Conservation (phyloP, 352 stramenopile species). For the Phytophthora citrophthora region DNA sequence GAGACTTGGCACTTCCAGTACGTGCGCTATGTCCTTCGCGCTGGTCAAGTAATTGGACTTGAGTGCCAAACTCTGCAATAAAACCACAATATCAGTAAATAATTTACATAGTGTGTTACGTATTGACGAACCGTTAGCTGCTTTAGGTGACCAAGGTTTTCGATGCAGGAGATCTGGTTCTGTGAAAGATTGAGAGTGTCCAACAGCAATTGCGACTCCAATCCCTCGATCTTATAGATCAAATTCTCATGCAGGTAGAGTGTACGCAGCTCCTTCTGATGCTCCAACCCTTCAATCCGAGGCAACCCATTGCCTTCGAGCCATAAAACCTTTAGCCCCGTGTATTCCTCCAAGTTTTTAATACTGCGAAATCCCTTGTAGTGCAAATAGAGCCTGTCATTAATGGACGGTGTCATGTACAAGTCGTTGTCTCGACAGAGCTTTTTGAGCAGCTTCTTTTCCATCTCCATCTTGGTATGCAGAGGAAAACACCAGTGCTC, state of each 20-base stretch:
- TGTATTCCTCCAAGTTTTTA: slow-evolving; percentile 96
- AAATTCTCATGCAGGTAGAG: slow-evolving; percentile 96
- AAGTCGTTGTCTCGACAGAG: slow-evolving; percentile 91
- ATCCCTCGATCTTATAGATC: slow-evolving; percentile 92
- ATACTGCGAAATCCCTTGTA: slow-evolving; percentile 95
- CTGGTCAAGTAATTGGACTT: slow-evolving; percentile 80
- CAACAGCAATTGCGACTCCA: slow-evolving; percentile 60
- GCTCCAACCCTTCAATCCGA: slow-evolving; percentile 90
- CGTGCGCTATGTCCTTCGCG: slow-evolving; percentile 63
- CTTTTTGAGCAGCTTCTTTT: slow-evolving; percentile 87
- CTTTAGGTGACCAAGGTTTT: slow-evolving; percentile 79
- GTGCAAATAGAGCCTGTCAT: slow-evolving; percentile 97
- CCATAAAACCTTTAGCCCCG: slow-evolving; percentile 93
- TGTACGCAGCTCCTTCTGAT: slow-evolving; percentile 87
- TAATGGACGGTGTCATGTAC: slow-evolving; percentile 93
- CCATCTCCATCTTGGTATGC: slow-evolving; percentile 85
- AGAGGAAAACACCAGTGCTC: not conserved
- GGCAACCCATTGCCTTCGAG: slow-evolving; percentile 93
- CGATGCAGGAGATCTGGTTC: slow-evolving; percentile 81
- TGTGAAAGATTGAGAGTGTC: slow-evolving; percentile 86
- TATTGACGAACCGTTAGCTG: slow-evolving; percentile 55
- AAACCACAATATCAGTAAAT: not conserved
- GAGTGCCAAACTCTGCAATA: slow-evolving; percentile 63
- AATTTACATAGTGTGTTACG: not conserved
- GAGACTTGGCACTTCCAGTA: slow-evolving; percentile 70